phyloP scores from a whole-genome alignment of 495 filamentous ascomycete genomes.

The Amorphotheca resinae region DNA sequence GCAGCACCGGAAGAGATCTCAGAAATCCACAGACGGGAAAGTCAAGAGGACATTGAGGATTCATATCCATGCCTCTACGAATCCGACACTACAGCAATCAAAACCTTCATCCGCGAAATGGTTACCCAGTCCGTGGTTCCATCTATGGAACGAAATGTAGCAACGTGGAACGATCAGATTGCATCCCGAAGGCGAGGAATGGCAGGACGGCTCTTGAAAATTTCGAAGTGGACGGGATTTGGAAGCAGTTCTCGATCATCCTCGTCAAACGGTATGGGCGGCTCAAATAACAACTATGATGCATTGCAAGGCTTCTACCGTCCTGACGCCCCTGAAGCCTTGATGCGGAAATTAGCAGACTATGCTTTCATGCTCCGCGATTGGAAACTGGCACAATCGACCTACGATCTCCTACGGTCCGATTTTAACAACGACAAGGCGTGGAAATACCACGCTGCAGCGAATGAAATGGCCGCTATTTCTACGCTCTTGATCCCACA shows the following conservation, averaged over 20 bases:
- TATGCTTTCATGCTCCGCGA: slow-evolving; percentile 94
- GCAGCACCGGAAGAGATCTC: slow-evolving; percentile 75
- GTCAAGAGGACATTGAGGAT: slow-evolving; percentile 52
- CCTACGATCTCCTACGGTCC: slow-evolving; percentile 74
- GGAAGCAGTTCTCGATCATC: slow-evolving; percentile 36
- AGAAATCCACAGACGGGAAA: slow-evolving; percentile 48
- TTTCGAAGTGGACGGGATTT: slow-evolving; percentile 81
- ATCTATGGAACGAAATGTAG: slow-evolving; percentile 82
- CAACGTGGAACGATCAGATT: slow-evolving; percentile 94
- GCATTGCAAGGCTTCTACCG: slow-evolving; percentile 61
- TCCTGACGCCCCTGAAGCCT: slow-evolving; percentile 73
- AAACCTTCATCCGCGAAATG: slow-evolving; percentile 81
- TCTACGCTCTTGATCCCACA: slow-evolving; percentile 64
- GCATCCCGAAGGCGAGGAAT: slow-evolving; percentile 81
- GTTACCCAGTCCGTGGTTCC: slow-evolving; percentile 85
- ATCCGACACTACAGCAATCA: slow-evolving; percentile 77
- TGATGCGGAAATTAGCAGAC: slow-evolving; percentile 87
- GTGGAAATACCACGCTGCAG: slow-evolving; percentile 87
- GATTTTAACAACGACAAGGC: slow-evolving; percentile 94
- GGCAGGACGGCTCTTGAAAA: slow-evolving; percentile 78
- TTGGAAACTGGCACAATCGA: slow-evolving; percentile 81
- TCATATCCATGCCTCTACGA: slow-evolving; percentile 74
- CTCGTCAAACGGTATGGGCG: slow-evolving; percentile 22
- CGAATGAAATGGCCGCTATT: slow-evolving; percentile 85
- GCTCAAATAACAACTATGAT: slow-evolving; percentile 62